Conservation (phyloP, 2,329 filamentous ascomycete species). For the Trichoderma sp. region DNA sequence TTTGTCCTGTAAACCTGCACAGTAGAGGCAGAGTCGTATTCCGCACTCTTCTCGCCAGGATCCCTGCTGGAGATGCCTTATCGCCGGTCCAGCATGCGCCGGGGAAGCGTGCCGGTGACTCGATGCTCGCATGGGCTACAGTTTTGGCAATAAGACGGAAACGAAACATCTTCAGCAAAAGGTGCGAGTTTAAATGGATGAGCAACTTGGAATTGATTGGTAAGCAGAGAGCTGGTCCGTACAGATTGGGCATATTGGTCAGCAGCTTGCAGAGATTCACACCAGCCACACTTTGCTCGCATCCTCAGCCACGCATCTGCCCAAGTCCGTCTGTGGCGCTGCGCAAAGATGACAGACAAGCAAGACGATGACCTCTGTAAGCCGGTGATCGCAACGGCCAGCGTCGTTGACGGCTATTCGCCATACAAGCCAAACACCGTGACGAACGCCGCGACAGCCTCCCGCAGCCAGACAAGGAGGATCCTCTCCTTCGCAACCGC, state of each 20-base stretch:
- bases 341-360: slow-evolving; percentile 27
- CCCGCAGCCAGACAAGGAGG: background rate
- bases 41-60: background rate
- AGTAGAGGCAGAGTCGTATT: no score
- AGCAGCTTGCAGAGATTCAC: background rate
- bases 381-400: slow-evolving; percentile 9
- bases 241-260: background rate
- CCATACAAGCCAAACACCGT: background rate
- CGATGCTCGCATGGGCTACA: background rate
- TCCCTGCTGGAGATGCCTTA: background rate
- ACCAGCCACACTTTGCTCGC: slow-evolving; percentile 22
- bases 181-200: background rate
- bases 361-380: background rate
- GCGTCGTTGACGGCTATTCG: slow-evolving; percentile 9
- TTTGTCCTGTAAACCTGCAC: background rate
- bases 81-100: background rate
- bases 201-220: background rate
- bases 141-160: background rate
- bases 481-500: background rate
- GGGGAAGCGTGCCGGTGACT: background rate
- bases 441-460: no score
- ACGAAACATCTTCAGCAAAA: background rate
- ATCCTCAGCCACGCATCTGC: background rate
- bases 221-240: background rate
- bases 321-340: slow-evolving; percentile 17